phyloP scores from a whole-genome alignment of 495 filamentous ascomycete species.

The Talaromyces liani region DNA sequence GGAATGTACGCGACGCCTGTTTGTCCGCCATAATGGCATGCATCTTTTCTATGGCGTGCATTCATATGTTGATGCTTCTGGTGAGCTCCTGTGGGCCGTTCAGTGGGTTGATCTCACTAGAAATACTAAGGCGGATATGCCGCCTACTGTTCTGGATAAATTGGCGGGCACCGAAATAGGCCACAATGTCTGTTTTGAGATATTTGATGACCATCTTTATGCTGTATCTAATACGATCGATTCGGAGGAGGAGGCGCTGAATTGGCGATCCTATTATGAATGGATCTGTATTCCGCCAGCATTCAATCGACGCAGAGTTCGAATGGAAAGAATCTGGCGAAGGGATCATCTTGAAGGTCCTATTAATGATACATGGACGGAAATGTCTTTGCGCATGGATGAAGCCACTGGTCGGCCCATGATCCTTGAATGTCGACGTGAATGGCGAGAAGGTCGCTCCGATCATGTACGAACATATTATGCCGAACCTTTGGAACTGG shows the following conservation, averaged over 20 bases:
- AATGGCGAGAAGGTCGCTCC: constrained; percentile 57
- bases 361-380: constrained; percentile 71
- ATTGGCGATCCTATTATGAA: constrained; percentile 66
- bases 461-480: constrained; percentile 64
- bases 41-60: constrained; percentile 65
- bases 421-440: constrained; percentile 64
- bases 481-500: constrained; percentile 48
- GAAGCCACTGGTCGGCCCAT: constrained; percentile 51
- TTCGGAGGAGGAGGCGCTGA: constrained; percentile 55
- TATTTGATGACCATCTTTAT: constrained; percentile 63
- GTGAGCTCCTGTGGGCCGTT: constrained; percentile 55
- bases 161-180: constrained; percentile 59
- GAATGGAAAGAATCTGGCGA: constrained; percentile 48
- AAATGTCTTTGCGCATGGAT: constrained; percentile 56
- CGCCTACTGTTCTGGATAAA: constrained; percentile 38
- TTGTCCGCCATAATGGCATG: constrained; percentile 58
- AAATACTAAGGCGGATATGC: constrained; percentile 22
- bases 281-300: constrained; percentile 54
- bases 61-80: constrained; percentile 40
- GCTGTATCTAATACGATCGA: constrained; percentile 60
- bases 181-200: constrained; percentile 63
- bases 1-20: constrained; percentile 45
- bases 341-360: constrained; percentile 65
- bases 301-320: constrained; percentile 22
- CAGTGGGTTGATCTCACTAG: constrained; percentile 42